Evolutionary conservation across 768 basidiomycete genomes (phyloP), one percentile per base, ranked within the genome.

Genomic region (Lepiota brunneoincarnata): DNA sequence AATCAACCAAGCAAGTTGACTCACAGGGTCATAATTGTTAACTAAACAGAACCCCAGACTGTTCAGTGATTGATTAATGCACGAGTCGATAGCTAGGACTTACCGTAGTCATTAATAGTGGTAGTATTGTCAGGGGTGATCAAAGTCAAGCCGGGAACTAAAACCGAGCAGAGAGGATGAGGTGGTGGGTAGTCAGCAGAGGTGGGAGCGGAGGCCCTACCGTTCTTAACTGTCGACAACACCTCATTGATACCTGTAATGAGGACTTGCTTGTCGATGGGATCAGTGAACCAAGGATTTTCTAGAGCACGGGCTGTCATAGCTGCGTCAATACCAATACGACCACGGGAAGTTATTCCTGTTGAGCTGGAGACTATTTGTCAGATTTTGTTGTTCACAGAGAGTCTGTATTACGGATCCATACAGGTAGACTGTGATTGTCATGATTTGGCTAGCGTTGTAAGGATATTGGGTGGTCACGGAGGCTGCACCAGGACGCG

Each of bases 81-180:
- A 41, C 7, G 5, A 18, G 9, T 14, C 14, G 21, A 20, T 14
- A 21, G 17, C 23, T 10, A 49, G 2, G 43, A 61, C 72, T 23
- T 53, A 77, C 80, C 78, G 60, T 82, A 84, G 51, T 78, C 66
- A 14, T 70, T 66, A 28, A 84, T 67, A 1, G 82, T 83, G 3
- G 79, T 82, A 0, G 75, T 78, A 59, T 78, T 77, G 62, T 86
- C 83, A 14, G 83, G 84, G 4, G 79, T 83, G 58, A 86, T 81
- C 61, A 85, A 59, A 1, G 74, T 79, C 62, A 85, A 63, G 6
- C 72, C 74, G 4, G 77, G 63, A 4, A 84, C 81, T 80, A 51
- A 1, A 40, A 41, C 9, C 26, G 54, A 38, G 55, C 50, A 39
- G 11, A 28, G n/a, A 48, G 10, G 18, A 50, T n/a, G 4, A 43